These are phyloP conservation scores for Quambalaria eucalypti DNA, from an alignment of 1,284 basidiomycete genomes.

Conservation along the genomic window DNA sequence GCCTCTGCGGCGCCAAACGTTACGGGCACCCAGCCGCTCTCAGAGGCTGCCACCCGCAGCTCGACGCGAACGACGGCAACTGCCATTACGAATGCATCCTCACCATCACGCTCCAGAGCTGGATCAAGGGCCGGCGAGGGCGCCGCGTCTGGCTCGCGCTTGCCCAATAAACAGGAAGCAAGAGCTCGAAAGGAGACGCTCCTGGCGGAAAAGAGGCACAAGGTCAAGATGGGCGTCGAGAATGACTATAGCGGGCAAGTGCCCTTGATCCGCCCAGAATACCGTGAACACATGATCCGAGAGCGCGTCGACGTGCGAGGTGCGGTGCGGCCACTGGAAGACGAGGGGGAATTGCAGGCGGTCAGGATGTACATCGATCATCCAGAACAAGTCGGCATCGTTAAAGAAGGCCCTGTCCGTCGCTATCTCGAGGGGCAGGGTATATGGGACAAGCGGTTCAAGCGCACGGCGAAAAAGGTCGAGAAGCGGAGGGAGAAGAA, in stretches of 20 bases:
- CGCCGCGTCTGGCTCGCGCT: neutral
- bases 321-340: slow-evolving; percentile 67
- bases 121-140: neutral
- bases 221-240: slow-evolving; percentile 14
- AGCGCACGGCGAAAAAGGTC: slow-evolving; percentile 8
- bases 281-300: slow-evolving; percentile 60
- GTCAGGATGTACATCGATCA: slow-evolving; percentile 59
- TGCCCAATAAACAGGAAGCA: neutral
- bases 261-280: slow-evolving; percentile 33
- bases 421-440: slow-evolving; percentile 28
- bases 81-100: neutral
- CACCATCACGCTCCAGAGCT: too few species aligned
- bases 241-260: slow-evolving; percentile 40
- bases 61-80: neutral
- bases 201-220: neutral
- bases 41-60: neutral
- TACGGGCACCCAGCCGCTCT: neutral
- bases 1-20: neutral
- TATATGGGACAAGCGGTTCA: slow-evolving; percentile 27
- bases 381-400: slow-evolving; percentile 46
- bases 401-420: slow-evolving; percentile 50
- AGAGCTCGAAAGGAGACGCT: neutral
- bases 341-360: slow-evolving; percentile 58
- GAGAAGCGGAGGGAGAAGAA: slow-evolving; percentile 11
- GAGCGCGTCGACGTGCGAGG: slow-evolving; percentile 77